Evolutionary conservation across 202 grass and related monocot genomes (phyloP).

Genomic region (Digitaria exilis): DNA sequence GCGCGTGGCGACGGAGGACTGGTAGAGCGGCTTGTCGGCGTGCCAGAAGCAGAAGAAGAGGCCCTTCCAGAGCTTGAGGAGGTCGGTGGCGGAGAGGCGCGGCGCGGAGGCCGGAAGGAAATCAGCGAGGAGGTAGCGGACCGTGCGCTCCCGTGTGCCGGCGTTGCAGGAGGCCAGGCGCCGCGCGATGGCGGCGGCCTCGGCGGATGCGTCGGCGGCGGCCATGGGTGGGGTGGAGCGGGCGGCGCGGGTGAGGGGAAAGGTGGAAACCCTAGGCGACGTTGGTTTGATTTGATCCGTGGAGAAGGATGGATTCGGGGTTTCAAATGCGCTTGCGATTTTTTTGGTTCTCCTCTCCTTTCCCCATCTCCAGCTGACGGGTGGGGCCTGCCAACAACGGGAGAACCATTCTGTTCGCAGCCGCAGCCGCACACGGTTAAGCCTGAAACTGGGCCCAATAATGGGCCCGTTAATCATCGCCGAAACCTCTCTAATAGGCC

Average conservation of each 20-base stretch:
- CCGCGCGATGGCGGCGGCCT: slow-evolving; percentile 63
- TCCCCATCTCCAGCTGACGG: neutral
- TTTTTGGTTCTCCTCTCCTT: slow-evolving; percentile 24
- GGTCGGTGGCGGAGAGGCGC: slow-evolving; percentile 49
- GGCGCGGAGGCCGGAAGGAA: slow-evolving; percentile 36
- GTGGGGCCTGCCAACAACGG: neutral
- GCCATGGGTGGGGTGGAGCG: slow-evolving; percentile 28
- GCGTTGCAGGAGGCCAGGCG: slow-evolving; percentile 71
- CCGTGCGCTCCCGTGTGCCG: slow-evolving; percentile 52
- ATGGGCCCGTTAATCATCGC: neutral
- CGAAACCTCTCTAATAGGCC: neutral
- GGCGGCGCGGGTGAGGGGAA: neutral
- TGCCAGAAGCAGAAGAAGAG: slow-evolving; percentile 99
- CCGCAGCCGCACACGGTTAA: neutral
- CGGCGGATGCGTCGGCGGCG: slow-evolving; percentile 30
- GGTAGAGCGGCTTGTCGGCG: slow-evolving; percentile 76
- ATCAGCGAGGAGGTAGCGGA: slow-evolving; percentile 57
- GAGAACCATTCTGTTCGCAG: neutral
- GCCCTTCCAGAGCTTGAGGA: slow-evolving; percentile 96
- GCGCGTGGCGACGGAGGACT: slow-evolving; percentile 67
- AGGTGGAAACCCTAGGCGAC: slow-evolving; percentile 42
- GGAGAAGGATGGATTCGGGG: neutral
- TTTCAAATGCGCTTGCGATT: slow-evolving; percentile 46
- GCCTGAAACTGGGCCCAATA: too few species aligned
- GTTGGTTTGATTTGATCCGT: slow-evolving; percentile 39